phyloP scores from a whole-genome alignment of 306 rosid species.

The Gynostemma pentaphyllum region DNA sequence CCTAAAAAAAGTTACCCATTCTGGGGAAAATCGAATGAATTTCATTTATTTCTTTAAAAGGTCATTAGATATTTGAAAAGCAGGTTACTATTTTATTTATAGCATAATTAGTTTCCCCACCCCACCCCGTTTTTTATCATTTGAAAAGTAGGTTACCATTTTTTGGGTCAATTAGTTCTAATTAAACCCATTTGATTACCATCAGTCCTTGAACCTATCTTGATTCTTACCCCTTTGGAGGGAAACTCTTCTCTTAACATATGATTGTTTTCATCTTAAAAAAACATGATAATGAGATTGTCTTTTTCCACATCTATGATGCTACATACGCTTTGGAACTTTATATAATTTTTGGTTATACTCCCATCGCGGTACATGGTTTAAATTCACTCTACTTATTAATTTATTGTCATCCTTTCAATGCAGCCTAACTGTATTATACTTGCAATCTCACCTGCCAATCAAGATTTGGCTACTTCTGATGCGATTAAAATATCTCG shows the following conservation, averaged over 20 bases:
- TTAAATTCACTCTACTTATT: neutral
- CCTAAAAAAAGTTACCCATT: neutral
- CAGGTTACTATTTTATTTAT: no score
- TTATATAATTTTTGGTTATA: neutral
- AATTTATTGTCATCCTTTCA: neutral
- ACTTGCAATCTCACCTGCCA: constrained; percentile 93
- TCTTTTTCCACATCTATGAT: neutral
- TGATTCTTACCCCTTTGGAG: neutral
- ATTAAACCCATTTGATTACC: no score
- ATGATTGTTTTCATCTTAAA: neutral
- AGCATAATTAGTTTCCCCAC: no score
- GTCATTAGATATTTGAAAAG: neutral
- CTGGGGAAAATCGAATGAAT: neutral
- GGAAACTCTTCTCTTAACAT: neutral
- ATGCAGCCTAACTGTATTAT: constrained; percentile 89
- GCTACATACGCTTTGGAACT: neutral
- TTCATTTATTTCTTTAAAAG: neutral
- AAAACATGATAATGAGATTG: neutral
- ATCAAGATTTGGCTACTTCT: constrained; percentile 97
- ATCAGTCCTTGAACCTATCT: neutral
- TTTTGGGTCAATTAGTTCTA: no score
- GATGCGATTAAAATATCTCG: constrained; percentile 95
- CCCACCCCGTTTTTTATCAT: no score
- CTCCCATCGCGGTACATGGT: neutral
- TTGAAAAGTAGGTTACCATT: no score